These are phyloP conservation scores for Purpureocillium lavendulum DNA, from an alignment of 2,329 filamentous ascomycete species.

Conservation along the genomic window DNA sequence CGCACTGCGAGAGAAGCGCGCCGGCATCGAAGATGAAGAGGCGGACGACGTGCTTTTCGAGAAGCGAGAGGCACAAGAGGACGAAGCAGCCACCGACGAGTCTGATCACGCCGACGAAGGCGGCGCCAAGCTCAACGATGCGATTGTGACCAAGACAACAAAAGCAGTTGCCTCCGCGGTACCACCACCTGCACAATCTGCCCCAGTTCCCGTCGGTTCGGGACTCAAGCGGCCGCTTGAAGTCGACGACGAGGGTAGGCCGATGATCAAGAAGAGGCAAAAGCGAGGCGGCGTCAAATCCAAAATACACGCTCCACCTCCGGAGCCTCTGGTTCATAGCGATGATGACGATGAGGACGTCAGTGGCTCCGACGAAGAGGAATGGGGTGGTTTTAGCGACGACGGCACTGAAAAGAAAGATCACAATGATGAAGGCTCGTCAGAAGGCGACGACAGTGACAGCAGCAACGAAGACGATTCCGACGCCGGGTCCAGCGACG, in stretches of 20 bases:
- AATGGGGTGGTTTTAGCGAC: slow-evolving; percentile 8
- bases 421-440: slow-evolving; percentile 12
- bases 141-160: neutral
- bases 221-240: slow-evolving; percentile 85
- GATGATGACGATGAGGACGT: slow-evolving; percentile 52
- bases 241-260: slow-evolving; percentile 67
- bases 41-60: slow-evolving; percentile 41
- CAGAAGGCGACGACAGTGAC: slow-evolving; percentile 21
- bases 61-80: slow-evolving; percentile 22
- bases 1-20: slow-evolving; percentile 55
- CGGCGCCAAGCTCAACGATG: slow-evolving; percentile 2
- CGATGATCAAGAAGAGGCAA: slow-evolving; percentile 76
- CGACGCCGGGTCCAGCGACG: slow-evolving; percentile 1
- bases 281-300: slow-evolving; percentile 55
- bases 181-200: slow-evolving; percentile 2
- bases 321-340: slow-evolving; percentile 12
- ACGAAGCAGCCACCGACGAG: slow-evolving; percentile 15
- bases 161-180: slow-evolving; percentile 4
- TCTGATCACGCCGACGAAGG: slow-evolving; percentile 11
- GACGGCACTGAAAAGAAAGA: slow-evolving; percentile 18
- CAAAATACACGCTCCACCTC: slow-evolving; percentile 37
- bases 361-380: slow-evolving; percentile 25
- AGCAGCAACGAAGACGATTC: slow-evolving; percentile 17
- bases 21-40: slow-evolving; percentile 50
- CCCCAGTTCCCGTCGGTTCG: slow-evolving; percentile 45